Percentiles rank a stretch among this genome's conserved stretches.
Conservation (phyloP, 306 rosid genomes). For the Ceratonia siliqua region DNA sequence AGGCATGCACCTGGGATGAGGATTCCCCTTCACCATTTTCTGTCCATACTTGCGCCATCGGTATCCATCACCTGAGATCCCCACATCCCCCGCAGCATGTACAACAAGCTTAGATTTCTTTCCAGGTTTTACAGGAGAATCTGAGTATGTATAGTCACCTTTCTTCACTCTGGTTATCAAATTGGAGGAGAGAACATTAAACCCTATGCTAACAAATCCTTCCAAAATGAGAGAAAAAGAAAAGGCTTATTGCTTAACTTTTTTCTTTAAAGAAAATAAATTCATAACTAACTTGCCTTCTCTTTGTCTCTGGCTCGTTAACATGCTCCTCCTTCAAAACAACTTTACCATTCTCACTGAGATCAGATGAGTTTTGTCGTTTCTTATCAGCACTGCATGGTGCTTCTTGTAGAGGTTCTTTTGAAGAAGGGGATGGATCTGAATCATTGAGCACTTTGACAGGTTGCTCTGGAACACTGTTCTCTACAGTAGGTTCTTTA, state of each 20-base stretch:
- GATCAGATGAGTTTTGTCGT: slow-evolving; percentile 46
- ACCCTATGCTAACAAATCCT: slow-evolving; percentile 20
- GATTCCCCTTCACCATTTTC: slow-evolving; percentile 97
- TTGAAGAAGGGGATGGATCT: slow-evolving; percentile 57
- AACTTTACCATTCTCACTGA: slow-evolving; percentile 52
- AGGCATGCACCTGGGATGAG: slow-evolving; percentile 77
- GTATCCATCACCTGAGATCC: slow-evolving; percentile 92
- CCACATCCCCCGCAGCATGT: slow-evolving; percentile 94
- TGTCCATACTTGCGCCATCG: slow-evolving; percentile 99
- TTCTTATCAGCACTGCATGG: slow-evolving; percentile 54
- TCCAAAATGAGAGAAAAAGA: slow-evolving; percentile 14
- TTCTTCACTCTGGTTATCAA: slow-evolving; percentile 76
- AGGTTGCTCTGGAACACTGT: slow-evolving; percentile 44
- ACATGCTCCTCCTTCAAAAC: slow-evolving; percentile 64
- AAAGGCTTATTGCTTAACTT: not conserved
- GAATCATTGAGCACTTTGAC: slow-evolving; percentile 45
- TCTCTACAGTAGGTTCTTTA: slow-evolving; percentile 48
- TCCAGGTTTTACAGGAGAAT: slow-evolving; percentile 53
- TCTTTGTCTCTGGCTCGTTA: slow-evolving; percentile 62
- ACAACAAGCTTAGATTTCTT: slow-evolving; percentile 82
- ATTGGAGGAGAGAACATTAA: slow-evolving; percentile 38
- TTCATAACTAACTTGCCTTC: slow-evolving; percentile 58
- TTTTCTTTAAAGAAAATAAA: slow-evolving; percentile 25
- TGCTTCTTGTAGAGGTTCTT: slow-evolving; percentile 53
- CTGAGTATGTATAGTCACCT: slow-evolving; percentile 48